These are phyloP conservation scores for Calonectria multiphialidica DNA, from an alignment of 2,329 filamentous ascomycete species.

Conservation along the genomic window DNA sequence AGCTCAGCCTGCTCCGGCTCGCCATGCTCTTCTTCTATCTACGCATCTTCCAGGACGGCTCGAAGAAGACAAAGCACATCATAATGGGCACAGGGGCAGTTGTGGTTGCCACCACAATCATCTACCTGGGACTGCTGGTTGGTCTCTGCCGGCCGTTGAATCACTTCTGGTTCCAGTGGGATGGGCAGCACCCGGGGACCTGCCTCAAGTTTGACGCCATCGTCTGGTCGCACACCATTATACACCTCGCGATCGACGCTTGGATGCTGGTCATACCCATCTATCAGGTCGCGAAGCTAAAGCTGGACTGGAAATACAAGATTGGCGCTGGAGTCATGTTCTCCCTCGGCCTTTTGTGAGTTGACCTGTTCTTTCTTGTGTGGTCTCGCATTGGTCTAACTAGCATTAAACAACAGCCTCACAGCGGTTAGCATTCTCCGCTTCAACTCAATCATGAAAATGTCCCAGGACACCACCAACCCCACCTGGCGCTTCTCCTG, in stretches of 20 bases:
- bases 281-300: slow-evolving; percentile 50
- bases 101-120: not conserved
- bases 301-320: slow-evolving; percentile 56
- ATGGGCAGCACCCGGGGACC: not conserved
- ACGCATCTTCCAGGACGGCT: not conserved
- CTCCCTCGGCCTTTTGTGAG: slow-evolving; percentile 55
- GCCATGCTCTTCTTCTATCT: slow-evolving; percentile 3
- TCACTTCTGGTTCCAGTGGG: not conserved
- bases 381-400: not conserved
- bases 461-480: not conserved
- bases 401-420: not conserved
- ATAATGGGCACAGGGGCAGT: not conserved
- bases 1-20: not conserved
- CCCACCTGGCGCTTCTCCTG: not conserved
- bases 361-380: not conserved
- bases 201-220: not conserved
- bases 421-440: not conserved
- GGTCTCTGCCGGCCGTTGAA: not conserved
- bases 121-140: slow-evolving; percentile 29
- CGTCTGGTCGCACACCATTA: slow-evolving; percentile 52
- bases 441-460: not conserved
- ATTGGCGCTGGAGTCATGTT: slow-evolving; percentile 58
- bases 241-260: slow-evolving; percentile 57
- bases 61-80: not conserved
- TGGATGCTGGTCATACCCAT: slow-evolving; percentile 58